phyloP scores from a whole-genome alignment of 345 rosid genomes.

The Eucalyptus lansdowneana region DNA sequence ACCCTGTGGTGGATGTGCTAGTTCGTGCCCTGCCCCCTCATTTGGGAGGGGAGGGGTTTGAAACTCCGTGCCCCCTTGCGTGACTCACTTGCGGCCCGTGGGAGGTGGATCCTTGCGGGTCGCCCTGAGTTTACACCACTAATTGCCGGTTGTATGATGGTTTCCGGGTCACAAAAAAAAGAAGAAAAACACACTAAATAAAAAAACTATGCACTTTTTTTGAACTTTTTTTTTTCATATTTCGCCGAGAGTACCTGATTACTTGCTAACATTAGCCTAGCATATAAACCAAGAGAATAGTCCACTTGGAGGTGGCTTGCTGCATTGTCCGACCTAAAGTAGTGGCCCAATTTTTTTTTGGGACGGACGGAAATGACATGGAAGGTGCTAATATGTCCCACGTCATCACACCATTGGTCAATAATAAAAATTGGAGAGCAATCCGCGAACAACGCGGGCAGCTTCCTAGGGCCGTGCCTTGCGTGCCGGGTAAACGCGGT shows the following conservation, averaged over 20 bases:
- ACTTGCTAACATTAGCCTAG: background rate
- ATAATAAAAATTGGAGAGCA: background rate
- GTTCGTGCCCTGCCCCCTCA: too few species aligned
- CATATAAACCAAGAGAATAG: background rate
- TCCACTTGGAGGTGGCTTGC: background rate
- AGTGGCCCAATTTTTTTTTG: background rate
- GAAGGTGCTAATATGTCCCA: background rate
- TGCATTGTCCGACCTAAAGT: background rate
- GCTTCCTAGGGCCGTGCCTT: background rate
- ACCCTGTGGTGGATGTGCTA: too few species aligned
- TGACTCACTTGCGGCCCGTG: too few species aligned
- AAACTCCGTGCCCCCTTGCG: too few species aligned
- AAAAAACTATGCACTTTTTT: background rate
- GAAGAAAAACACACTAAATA: too few species aligned
- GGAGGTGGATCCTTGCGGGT: too few species aligned
- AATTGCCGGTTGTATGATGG: accelerated
- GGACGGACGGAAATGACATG: background rate
- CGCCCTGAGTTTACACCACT: accelerated
- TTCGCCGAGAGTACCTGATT: background rate
- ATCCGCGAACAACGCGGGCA: background rate
- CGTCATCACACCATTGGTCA: background rate
- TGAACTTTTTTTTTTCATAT: too few species aligned
- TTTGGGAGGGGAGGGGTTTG: too few species aligned
- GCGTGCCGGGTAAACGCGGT: background rate
- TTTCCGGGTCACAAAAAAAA: accelerated